Percentiles rank a stretch among this genome's conserved stretches.
Evolutionary conservation across 108 stramenopile genomes (phyloP).

Genomic region (Cyclotella sp.): DNA sequence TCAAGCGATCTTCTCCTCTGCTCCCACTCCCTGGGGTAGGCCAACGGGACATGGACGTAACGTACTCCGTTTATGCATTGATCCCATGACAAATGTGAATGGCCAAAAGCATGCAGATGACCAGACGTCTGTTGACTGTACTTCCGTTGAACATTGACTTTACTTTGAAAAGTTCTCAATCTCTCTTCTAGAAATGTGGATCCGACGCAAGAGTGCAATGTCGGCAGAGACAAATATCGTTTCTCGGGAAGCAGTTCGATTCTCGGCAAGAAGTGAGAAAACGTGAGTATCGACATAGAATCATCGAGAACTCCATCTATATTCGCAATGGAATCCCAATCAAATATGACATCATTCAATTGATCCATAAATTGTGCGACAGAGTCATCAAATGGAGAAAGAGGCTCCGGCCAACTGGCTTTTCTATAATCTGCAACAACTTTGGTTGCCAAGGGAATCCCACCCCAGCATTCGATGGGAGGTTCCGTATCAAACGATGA

Average conservation of each 20-base stretch:
- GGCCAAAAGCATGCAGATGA: conserved; percentile 52
- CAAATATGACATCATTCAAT: conserved; percentile 47
- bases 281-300: conserved; percentile 29
- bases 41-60: conserved; percentile 47
- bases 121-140: background rate
- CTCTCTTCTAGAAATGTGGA: conserved; percentile 37
- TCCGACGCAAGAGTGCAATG: conserved; percentile 40
- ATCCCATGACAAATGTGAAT: conserved; percentile 49
- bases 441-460: conserved; percentile 41
- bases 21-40: conserved; percentile 56
- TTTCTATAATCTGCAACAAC: conserved; percentile 46
- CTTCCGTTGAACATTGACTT: background rate
- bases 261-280: conserved; percentile 48
- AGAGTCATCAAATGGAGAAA: conserved; percentile 47
- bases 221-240: conserved; percentile 43
- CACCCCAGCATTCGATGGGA: conserved; percentile 43
- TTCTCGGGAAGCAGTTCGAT: conserved; percentile 52
- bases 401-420: conserved; percentile 40
- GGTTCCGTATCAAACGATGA: conserved; percentile 50
- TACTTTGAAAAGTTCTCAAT: conserved; percentile 17
- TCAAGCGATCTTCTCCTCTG: conserved; percentile 43
- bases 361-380: conserved; percentile 43
- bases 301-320: background rate
- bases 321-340: conserved; percentile 20
- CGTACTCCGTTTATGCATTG: conserved; percentile 32